Evolutionary conservation across 2,329 filamentous ascomycete genomes (phyloP), one percentile per base, ranked within the genome.

Genomic region (Ceratocystis lukuohia): DNA sequence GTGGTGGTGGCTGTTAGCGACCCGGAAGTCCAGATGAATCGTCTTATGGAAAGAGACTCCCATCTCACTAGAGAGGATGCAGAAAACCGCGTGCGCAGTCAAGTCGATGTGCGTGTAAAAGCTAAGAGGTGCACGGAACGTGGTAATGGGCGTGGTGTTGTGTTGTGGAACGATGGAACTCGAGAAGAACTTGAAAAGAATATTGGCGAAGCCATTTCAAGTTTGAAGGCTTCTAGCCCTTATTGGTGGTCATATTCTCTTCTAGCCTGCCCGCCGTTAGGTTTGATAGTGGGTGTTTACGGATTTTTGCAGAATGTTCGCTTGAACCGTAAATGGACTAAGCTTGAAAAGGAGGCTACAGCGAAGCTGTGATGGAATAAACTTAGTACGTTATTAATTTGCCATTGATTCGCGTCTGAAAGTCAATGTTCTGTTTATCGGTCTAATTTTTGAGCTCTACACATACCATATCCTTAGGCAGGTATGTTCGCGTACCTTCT

Each of bases 121-220:
- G 92, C 89, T 20, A 80, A 82, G 73, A 80, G 90, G 73, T 89
- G 87, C 68, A 80, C 88, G 75, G 84, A 82, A 61, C 79, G 91
- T 59, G 83, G 80, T 64, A 74, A 76, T 57, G 84, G 84, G 5
- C 82, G 80, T 61, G 93, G 92, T 0, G 82, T 91, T 2, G 90
- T 96, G 44, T 82, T 99, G 28, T 94, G 89, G 89, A 99, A 99
- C 76, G 93, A 97, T 76, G 84, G 84, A 1, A 84, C 84, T 61
- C 86, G 80, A 72, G 85, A 85, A 45, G 84, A 91, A 69, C 75
- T 99, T 72, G 82, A 83, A 75, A 75, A 73, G 63, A 85, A 90
- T 74, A 78, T 97, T 10, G 80, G 81, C 64, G 78, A 77, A 68
- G 88, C 86, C 6, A 84, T 97, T 77, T 73, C 71, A 3, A 80